These are phyloP conservation scores for Trichoderma asperelloides DNA, from an alignment of 495 filamentous ascomycete genomes.

Conservation along the genomic window DNA sequence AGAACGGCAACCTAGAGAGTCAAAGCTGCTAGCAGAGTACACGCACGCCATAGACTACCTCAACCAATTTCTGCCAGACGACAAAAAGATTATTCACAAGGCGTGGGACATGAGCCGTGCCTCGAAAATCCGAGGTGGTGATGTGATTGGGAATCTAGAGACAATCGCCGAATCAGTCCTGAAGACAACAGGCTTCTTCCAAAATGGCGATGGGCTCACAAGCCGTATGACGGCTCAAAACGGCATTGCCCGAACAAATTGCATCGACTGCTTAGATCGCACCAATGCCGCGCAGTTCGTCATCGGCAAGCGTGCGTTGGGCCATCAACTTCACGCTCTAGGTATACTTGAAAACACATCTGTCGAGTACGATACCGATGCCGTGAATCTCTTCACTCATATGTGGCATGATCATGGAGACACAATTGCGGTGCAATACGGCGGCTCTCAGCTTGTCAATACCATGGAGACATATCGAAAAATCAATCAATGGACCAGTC, in stretches of 20 bases:
- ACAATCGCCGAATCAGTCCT: conserved; percentile 80
- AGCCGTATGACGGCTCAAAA: conserved; percentile 69
- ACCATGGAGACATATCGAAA: conserved; percentile 99
- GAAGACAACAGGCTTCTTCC: conserved; percentile 82
- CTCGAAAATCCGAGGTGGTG: conserved; percentile 86
- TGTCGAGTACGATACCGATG: conserved; percentile 90
- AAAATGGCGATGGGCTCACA: conserved; percentile 66
- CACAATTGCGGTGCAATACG: conserved; percentile 95
- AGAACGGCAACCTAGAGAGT: conserved; percentile 86
- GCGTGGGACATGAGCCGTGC: conserved; percentile 98
- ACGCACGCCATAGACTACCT: conserved; percentile 83
- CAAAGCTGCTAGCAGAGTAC: conserved; percentile 81
- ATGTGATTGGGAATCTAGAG: conserved; percentile 89
- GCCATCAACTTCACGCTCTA: conserved; percentile 85
- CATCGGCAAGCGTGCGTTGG: conserved; percentile 90
- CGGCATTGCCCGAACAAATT: conserved; percentile 90
- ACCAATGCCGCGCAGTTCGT: conserved; percentile 98
- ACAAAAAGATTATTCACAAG: conserved; percentile 81
- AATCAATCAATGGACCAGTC: conserved; percentile 97
- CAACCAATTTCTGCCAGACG: conserved; percentile 82
- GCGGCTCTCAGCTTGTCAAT: conserved; percentile 94
- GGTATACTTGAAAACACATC: conserved; percentile 72
- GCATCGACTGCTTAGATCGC: conserved; percentile 92
- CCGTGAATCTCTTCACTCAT: conserved; percentile 89
- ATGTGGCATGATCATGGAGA: conserved; percentile 98